These are phyloP conservation scores for Kondoa subrosea DNA, from an alignment of 768 basidiomycete genomes.

Conservation along the genomic window DNA sequence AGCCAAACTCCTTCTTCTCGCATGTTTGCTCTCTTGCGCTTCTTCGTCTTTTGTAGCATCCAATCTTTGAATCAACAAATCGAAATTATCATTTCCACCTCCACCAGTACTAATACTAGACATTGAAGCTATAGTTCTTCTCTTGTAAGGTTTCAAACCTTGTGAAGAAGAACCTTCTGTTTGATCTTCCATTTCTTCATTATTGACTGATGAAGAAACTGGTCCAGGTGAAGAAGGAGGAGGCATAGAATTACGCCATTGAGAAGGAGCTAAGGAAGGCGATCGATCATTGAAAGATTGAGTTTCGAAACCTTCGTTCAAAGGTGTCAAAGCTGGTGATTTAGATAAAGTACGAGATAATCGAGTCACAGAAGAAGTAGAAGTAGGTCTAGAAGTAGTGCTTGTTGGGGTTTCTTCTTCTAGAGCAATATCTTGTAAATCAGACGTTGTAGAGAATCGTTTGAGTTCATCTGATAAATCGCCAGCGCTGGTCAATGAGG, in stretches of 20 bases:
- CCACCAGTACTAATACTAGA: neutral
- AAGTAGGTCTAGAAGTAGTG: neutral
- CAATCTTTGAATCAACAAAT: neutral
- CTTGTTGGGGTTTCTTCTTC: neutral
- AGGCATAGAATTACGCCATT: neutral
- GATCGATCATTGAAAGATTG: neutral
- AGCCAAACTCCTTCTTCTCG: slow-evolving; percentile 6
- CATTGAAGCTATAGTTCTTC: neutral
- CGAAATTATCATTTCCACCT: slow-evolving; percentile 2
- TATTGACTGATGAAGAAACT: too few species aligned
- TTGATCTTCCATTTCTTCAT: too few species aligned
- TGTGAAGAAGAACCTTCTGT: neutral
- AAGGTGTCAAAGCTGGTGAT: neutral
- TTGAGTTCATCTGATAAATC: neutral
- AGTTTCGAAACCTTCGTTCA: neutral
- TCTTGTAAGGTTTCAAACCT: neutral
- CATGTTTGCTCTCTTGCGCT: neutral
- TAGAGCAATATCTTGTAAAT: neutral
- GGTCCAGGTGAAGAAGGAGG: neutral
- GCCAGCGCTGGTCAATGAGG: neutral
- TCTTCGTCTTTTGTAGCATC: slow-evolving; percentile 1
- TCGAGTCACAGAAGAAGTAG: neutral
- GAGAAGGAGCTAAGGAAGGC: neutral
- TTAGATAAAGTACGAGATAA: neutral
- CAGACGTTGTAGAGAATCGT: neutral